These are phyloP conservation scores for Lactifluus rugatus DNA, from an alignment of 768 basidiomycete species.

Conservation along the genomic window DNA sequence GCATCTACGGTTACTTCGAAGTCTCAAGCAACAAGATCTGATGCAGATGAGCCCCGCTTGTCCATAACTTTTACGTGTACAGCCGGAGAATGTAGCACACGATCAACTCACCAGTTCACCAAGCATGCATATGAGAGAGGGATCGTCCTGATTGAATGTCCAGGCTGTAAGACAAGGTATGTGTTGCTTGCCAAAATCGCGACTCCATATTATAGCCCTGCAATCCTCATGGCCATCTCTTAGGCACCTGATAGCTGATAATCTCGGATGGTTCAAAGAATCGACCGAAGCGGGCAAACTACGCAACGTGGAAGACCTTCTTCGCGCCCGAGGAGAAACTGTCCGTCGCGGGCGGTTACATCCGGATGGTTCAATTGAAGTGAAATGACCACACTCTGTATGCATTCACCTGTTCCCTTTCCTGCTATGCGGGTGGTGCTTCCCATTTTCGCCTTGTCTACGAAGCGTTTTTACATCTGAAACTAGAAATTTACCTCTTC, in stretches of 20 bases:
- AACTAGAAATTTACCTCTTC: background rate
- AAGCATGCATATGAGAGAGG: conserved; percentile 79
- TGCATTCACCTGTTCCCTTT: background rate
- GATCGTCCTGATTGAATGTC: conserved; percentile 87
- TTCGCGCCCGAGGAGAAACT: conserved; percentile 69
- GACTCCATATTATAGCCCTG: background rate
- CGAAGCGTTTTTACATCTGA: background rate
- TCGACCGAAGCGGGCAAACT: conserved; percentile 61
- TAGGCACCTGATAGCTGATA: conserved; percentile 82
- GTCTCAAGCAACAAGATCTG: conserved; percentile 23
- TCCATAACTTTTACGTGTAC: conserved; percentile 85
- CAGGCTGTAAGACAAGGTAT: conserved; percentile 79
- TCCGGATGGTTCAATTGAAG: conserved; percentile 48
- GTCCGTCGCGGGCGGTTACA: conserved; percentile 39
- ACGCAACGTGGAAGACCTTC: conserved; percentile 73
- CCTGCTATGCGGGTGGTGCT: background rate
- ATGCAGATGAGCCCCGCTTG: conserved; percentile 48
- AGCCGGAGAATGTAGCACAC: conserved; percentile 56
- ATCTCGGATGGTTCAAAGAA: conserved; percentile 89
- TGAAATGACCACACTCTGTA: conserved; percentile 21
- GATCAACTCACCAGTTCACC: conserved; percentile 84
- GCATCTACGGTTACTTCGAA: background rate
- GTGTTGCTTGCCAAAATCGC: conserved; percentile 21
- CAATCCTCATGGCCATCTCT: background rate
- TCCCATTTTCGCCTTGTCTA: background rate